These are phyloP conservation scores for Allium sativum DNA, from an alignment of 106 monocot genomes.

Conservation along the genomic window DNA sequence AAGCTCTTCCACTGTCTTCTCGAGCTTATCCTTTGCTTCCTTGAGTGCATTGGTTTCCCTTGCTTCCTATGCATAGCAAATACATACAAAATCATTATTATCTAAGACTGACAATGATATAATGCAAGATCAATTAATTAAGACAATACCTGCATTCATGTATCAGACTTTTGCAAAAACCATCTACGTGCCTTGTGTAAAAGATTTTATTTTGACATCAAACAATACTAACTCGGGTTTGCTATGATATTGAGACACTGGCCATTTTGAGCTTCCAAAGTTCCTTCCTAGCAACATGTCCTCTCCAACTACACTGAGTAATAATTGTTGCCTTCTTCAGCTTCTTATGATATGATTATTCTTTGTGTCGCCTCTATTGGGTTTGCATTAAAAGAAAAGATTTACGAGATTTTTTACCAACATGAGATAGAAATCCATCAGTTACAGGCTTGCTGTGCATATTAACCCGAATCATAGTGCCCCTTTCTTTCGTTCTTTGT, in stretches of 20 bases:
- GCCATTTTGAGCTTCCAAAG: slow-evolving; percentile 94
- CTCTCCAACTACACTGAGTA: slow-evolving; percentile 94
- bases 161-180: not conserved
- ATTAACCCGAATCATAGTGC: too few relatives aligned
- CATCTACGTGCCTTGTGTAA: not conserved
- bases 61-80: slow-evolving; percentile 25
- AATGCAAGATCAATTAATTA: slow-evolving; percentile 12
- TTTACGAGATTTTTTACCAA: not conserved
- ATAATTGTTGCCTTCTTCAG: slow-evolving; percentile 49
- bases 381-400: slow-evolving; percentile 21
- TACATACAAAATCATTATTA: not conserved
- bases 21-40: slow-evolving; percentile 57
- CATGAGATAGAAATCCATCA: not conserved
- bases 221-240: not conserved
- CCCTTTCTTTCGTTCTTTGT: too few relatives aligned
- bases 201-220: not conserved
- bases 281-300: slow-evolving; percentile 71
- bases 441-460: too few relatives aligned
- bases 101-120: not conserved
- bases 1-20: slow-evolving; percentile 52
- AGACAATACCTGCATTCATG: not conserved
- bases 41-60: slow-evolving; percentile 64
- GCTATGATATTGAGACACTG: slow-evolving; percentile 3
- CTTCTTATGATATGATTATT: slow-evolving; percentile 43
- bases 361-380: slow-evolving; percentile 54